phyloP scores from a whole-genome alignment of 1,284 basidiomycete genomes.

The Inonotus obliquus region DNA sequence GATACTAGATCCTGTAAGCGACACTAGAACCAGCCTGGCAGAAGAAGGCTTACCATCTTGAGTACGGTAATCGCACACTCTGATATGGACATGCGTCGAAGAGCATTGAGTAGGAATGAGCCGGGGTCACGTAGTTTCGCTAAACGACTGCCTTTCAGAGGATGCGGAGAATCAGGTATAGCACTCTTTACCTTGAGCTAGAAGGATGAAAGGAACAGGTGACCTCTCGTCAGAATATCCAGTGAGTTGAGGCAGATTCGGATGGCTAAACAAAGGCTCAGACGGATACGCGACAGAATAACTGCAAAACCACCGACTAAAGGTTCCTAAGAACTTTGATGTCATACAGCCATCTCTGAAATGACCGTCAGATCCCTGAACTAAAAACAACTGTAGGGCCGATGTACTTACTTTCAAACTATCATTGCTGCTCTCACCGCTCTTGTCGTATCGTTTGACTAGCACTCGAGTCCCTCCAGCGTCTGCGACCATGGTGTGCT shows the following conservation, averaged over 20 bases:
- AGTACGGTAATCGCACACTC: conserved; percentile 1
- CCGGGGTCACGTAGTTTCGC: conserved; percentile 11
- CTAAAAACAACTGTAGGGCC: too few relatives aligned
- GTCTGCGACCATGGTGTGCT: conserved; percentile 36
- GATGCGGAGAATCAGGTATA: background rate
- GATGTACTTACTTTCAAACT: background rate
- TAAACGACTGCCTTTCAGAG: background rate
- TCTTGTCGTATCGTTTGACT: conserved; percentile 42
- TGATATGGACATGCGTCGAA: conserved; percentile 5
- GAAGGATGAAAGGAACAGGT: conserved; percentile 45
- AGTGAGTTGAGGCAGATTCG: conserved; percentile 49
- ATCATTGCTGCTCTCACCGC: conserved; percentile 30
- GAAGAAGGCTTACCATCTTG: background rate
- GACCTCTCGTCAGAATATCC: conserved; percentile 46
- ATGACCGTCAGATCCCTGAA: background rate
- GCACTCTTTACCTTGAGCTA: conserved; percentile 38
- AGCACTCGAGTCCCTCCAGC: conserved; percentile 36
- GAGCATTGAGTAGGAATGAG: background rate
- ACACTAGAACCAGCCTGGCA: background rate
- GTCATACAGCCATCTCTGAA: conserved; percentile 45
- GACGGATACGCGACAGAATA: background rate
- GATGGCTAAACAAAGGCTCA: conserved; percentile 35
- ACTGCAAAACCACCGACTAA: conserved; percentile 32
- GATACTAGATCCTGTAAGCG: conserved; percentile 32
- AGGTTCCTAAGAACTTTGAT: conserved; percentile 46